phyloP scores from a whole-genome alignment of 1,284 basidiomycete species.

The Malassezia equina region DNA sequence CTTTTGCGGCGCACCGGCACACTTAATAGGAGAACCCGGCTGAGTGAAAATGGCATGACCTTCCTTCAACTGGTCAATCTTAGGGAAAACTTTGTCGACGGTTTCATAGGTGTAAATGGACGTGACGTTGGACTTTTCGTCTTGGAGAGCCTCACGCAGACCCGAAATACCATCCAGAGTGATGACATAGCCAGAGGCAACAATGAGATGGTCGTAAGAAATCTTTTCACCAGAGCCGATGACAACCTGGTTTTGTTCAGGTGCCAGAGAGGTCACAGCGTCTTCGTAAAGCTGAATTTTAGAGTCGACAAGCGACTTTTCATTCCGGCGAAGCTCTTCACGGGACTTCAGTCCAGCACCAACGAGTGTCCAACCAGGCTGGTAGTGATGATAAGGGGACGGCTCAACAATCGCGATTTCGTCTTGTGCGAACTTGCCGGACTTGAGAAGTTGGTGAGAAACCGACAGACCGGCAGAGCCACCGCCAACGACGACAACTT shows the following conservation, averaged over 20 bases:
- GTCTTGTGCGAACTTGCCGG: conserved; percentile 23
- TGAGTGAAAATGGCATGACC: conserved; percentile 92
- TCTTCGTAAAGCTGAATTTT: conserved; percentile 67
- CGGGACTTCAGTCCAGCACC: conserved; percentile 66
- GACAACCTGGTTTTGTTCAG: conserved; percentile 63
- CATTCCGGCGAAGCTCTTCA: conserved; percentile 61
- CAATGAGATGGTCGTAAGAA: conserved; percentile 75
- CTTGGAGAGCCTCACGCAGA: conserved; percentile 64
- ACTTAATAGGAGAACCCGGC: conserved; percentile 86
- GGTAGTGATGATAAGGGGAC: conserved; percentile 37
- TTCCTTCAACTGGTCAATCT: conserved; percentile 57
- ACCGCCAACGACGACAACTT: conserved; percentile 48
- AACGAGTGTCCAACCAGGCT: conserved; percentile 68
- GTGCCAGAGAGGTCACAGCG: conserved; percentile 63
- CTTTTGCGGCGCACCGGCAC: conserved; percentile 64
- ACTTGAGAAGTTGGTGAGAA: conserved; percentile 54
- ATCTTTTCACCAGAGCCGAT: conserved; percentile 60
- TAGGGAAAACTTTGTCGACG: conserved; percentile 33
- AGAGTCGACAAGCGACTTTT: conserved; percentile 49
- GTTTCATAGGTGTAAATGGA: conserved; percentile 65
- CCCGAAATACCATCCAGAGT: conserved; percentile 66
- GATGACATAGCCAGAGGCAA: conserved; percentile 77
- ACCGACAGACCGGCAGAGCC: conserved; percentile 48
- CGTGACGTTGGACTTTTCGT: conserved; percentile 70
- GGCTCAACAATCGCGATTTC: conserved; percentile 40